Base-by-base conservation (phyloP, 257 asterid species). In the Ilex aquifolium region DNA sequence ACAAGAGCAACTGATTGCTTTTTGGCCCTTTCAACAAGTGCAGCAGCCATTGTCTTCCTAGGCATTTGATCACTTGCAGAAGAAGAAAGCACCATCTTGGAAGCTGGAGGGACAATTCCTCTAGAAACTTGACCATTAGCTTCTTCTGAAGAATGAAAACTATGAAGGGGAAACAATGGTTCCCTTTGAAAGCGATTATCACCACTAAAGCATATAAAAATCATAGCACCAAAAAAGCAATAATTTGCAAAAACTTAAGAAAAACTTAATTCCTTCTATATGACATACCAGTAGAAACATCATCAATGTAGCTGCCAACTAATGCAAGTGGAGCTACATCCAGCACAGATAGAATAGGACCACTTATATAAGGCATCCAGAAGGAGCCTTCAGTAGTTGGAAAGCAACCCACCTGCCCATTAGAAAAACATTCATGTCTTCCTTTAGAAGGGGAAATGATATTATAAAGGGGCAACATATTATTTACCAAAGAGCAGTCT, bases 261-360 rank as follows among this genome's bases (percentile, higher is more conserved):
- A 69, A 69, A 16, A 64, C 5, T 62, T 59, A 48, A 61, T 52
- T 68, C 12, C 30, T 69, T 58, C 65, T 60, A 62, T 58, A 71
- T 57, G 65, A 70, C 87, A 54, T 72, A 90, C 99, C 96, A 64
- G 82, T 65, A 79, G 84, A 80, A 77, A 90, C 90, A 66, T 93
- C 99, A 57, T 83, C 79, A 12, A 90, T 74, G 71, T 77, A 93
- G 80, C 74, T 82, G 65, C 79, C 85, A 72, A 75, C 90, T 63
- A 93, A 81, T 75, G 75, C 81, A 64, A 93, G 88, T 7, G 99
- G 97, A 63, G 96, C 96, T 65, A 90, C 99, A 81, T 93, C 99
- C 67, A 76, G 69, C 68, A 90, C 76, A 59, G 99, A 82, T 62
- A 79, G 61, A 70, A 87, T 73, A 6, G 89, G 87, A 63, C 91